Evolutionary conservation across 2,329 filamentous ascomycete genomes (phyloP).

Genomic region (Hortaea sp.): DNA sequence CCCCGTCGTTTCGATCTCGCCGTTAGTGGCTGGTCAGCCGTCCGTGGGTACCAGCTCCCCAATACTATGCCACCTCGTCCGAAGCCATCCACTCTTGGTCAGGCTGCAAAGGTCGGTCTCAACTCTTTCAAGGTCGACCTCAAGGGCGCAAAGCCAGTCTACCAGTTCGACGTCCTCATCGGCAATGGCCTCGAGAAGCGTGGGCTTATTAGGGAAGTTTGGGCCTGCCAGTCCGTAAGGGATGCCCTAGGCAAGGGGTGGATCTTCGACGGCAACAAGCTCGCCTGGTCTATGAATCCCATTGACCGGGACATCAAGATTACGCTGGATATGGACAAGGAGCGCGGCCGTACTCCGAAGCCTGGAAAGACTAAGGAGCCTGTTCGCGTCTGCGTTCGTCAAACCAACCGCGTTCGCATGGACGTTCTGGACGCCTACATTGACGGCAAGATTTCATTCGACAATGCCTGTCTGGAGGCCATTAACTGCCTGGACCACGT

Average conservation of each 20-base stretch:
- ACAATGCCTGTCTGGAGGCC: constrained; percentile 61
- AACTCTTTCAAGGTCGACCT: constrained; percentile 65
- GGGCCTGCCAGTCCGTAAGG: constrained; percentile 56
- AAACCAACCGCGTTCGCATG: constrained; percentile 61
- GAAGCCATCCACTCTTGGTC: constrained; percentile 31
- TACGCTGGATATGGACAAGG: constrained; percentile 62
- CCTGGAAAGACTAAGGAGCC: constrained; percentile 29
- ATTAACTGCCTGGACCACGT: constrained; percentile 89
- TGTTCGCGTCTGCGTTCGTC: constrained; percentile 49
- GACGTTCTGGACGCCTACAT: constrained; percentile 58
- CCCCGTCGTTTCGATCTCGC: constrained; percentile 20
- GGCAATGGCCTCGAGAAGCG: constrained; percentile 54
- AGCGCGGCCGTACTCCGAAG: constrained; percentile 38
- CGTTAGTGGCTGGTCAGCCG: constrained; percentile 17
- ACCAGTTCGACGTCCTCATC: constrained; percentile 70
- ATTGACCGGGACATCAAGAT: constrained; percentile 31
- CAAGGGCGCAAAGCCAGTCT: constrained; percentile 53
- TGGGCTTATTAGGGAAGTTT: constrained; percentile 64
- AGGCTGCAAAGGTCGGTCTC: constrained; percentile 36
- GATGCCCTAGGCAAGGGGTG: constrained; percentile 46
- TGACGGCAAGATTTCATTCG: constrained; percentile 47
- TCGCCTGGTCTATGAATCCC: constrained; percentile 61
- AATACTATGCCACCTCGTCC: constrained; percentile 17
- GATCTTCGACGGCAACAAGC: constrained; percentile 73
- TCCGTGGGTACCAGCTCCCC: constrained; percentile 14